Evolutionary conservation across 106 monocot species (phyloP).

Genomic region (Vanilla planifolia): DNA sequence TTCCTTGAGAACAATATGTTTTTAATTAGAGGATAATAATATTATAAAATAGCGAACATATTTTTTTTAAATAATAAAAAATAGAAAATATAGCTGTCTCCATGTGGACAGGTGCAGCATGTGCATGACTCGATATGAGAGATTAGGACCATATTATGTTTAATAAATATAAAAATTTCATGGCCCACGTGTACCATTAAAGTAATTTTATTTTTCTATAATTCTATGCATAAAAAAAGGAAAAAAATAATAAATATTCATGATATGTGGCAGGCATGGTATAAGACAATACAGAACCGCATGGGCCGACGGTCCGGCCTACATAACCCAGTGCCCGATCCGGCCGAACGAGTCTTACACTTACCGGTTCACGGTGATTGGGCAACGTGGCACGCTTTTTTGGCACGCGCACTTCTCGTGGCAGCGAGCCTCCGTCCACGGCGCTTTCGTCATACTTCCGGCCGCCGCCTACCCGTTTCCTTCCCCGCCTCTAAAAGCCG

Average conservation of each 20-base stretch:
- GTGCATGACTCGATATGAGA: too few species aligned
- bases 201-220: not conserved
- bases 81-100: too few species aligned
- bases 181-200: not conserved
- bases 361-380: constrained; percentile 63
- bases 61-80: too few species aligned
- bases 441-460: constrained; percentile 61
- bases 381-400: constrained; percentile 57
- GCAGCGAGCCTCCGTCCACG: constrained; percentile 54
- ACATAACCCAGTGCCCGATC: constrained; percentile 78
- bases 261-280: constrained; percentile 45
- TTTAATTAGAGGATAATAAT: too few species aligned
- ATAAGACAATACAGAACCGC: constrained; percentile 48
- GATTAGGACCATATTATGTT: not conserved
- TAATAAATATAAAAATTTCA: not conserved
- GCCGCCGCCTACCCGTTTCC: constrained; percentile 50
- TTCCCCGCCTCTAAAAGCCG: constrained; percentile 47
- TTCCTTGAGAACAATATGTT: too few species aligned
- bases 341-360: constrained; percentile 37
- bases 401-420: constrained; percentile 71
- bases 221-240: not conserved
- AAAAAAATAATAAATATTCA: not conserved
- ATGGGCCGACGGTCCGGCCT: constrained; percentile 70
- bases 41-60: too few species aligned
- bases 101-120: too few species aligned